Evolutionary conservation across 208 protist species (phyloP), one percentile per base, ranked within the genome.

Genomic region (Wallacemonas rigidus): DNA sequence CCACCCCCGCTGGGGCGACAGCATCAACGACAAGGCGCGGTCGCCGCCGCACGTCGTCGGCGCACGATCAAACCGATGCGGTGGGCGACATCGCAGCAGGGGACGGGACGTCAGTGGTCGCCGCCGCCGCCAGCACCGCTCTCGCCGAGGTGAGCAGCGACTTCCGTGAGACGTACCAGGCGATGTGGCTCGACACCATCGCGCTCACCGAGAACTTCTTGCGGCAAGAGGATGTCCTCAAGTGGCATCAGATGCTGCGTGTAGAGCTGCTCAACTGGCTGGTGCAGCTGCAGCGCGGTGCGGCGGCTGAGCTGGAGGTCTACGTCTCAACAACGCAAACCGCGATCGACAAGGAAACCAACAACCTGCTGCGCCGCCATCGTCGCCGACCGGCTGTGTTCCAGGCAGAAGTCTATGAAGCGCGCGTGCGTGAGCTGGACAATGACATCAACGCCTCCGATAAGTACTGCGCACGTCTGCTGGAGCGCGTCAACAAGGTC

Each of bases 351-450:
- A 75, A 72, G 50, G 79, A 88, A 35, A 89, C 82, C 50, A 90
- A 85, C 53, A 77, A 90, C 17, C 58, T 88, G 2, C 73, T 97
- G 61, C 86, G 92, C 14, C 76, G 86, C 67, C 89, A 97, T 73
- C 86, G 87, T 11, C 88, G 89, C 60, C 89, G 92, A 6, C 86
- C 90, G 2, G 89, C 92, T 11, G 77, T 85, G 41, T 76, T 95
- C 39, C 92, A 97, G 75, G 86, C 87, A 11, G 83, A 92, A 55
- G 53, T 85, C 15, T 94, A 93, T 69, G 89, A 97, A 64, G 77
- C 79, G 17, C 89, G 92, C 2, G 70, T 94, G 65, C 89, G 92
- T 15, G 84, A 93, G 77, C 77, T 96, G 58, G 85, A 85, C 51
- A 81, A 87, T 62, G 56, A 70, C 17, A 78, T 65, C 35, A 80